A percentile compares a stretch with the other conserved stretches of the same genome.
These are phyloP conservation scores for Rhodomyrtus psidioides DNA, from an alignment of 441 rosid genomes.

Conservation along the genomic window DNA sequence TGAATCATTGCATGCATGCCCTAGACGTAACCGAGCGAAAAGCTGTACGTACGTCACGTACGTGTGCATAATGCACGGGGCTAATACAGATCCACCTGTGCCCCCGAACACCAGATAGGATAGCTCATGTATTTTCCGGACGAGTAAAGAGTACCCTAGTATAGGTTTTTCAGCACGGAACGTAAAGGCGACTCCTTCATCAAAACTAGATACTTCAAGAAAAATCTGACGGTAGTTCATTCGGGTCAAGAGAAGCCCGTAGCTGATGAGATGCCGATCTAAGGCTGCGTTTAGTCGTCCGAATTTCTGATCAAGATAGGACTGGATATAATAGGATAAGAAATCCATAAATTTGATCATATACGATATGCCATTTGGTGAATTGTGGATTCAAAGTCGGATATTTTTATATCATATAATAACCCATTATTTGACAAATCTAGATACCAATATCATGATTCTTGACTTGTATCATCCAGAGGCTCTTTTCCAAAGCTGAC, in stretches of 20 bases:
- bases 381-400: too few relatives aligned
- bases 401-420: too few relatives aligned
- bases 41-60: not conserved
- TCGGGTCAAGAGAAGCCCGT: fast-evolving
- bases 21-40: not conserved
- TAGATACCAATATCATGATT: too few relatives aligned
- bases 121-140: not conserved
- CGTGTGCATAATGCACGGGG: not conserved
- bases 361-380: too few relatives aligned
- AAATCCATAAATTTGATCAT: too few relatives aligned
- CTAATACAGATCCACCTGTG: not conserved
- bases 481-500: too few relatives aligned
- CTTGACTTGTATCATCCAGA: too few relatives aligned
- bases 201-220: not conserved
- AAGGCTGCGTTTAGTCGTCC: too few relatives aligned
- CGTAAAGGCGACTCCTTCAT: fast-evolving
- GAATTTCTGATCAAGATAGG: too few relatives aligned
- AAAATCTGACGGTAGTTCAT: too few relatives aligned
- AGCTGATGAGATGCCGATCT: not conserved
- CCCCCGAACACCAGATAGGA: not conserved
- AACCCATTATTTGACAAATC: too few relatives aligned
- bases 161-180: not conserved
- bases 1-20: not conserved
- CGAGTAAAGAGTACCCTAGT: fast-evolving
- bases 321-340: too few relatives aligned